These are phyloP conservation scores for Achlya hypogyna DNA, from an alignment of 352 stramenopile genomes.

Conservation along the genomic window DNA sequence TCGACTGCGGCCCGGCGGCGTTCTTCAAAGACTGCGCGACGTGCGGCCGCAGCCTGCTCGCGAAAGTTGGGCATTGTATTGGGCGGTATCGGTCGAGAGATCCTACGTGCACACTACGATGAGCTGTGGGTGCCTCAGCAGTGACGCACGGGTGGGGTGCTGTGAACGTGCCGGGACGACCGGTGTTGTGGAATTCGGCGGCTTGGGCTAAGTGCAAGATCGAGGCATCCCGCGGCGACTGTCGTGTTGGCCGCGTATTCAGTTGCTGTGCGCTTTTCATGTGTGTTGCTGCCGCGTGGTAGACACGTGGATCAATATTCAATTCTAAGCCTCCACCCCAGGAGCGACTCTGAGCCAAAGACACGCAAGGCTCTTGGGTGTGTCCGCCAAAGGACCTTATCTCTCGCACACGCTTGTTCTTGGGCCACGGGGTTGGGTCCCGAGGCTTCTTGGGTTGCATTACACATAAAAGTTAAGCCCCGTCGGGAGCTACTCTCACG, in stretches of 20 bases:
- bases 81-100: not conserved
- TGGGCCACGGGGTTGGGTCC: not conserved
- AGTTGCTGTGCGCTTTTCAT: too few species aligned
- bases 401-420: slow-evolving; percentile 7
- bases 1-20: not conserved
- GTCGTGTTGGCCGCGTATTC: not conserved
- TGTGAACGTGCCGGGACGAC: not conserved
- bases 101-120: too few species aligned
- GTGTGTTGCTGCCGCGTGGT: not conserved
- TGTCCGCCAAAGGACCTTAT: not conserved
- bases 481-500: not conserved
- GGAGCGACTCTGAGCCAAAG: not conserved
- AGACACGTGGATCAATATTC: not conserved
- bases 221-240: not conserved
- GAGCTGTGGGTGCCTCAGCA: too few species aligned
- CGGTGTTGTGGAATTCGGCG: not conserved
- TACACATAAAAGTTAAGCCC: slow-evolving; percentile 6
- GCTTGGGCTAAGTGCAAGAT: not conserved
- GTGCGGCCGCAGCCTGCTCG: not conserved
- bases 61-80: slow-evolving; percentile 9
- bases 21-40: not conserved
- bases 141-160: not conserved
- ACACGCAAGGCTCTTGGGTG: not conserved
- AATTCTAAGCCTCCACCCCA: not conserved
- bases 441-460: slow-evolving; percentile 1